Evolutionary conservation across 2,329 filamentous ascomycete species (phyloP).

Genomic region (Colletotrichum salicis): DNA sequence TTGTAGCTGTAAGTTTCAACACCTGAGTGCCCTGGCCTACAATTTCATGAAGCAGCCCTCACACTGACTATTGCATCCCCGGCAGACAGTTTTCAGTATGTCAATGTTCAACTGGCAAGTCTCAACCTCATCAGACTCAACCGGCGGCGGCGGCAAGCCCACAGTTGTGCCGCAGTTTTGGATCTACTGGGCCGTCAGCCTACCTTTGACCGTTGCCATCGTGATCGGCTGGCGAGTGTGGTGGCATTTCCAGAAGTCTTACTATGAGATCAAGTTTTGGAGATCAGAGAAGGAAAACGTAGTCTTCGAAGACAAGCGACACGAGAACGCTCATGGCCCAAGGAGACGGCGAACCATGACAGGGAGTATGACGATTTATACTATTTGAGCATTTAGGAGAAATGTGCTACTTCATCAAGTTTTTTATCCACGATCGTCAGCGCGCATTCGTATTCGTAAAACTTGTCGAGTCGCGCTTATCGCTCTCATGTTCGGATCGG

Average conservation of each 20-base stretch:
- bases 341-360: no score
- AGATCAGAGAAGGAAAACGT: background rate
- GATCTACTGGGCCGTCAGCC: background rate
- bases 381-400: background rate
- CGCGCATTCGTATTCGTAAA: no score
- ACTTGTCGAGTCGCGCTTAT: background rate
- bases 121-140: background rate
- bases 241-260: background rate
- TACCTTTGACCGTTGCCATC: background rate
- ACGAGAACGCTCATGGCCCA: no score
- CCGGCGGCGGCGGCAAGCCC: background rate
- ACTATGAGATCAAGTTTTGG: background rate
- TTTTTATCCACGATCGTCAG: background rate
- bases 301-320: background rate
- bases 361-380: background rate
- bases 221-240: background rate
- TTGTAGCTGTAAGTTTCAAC: background rate
- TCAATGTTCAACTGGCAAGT: background rate
- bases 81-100: constrained; percentile 1
- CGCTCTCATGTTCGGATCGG: background rate
- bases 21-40: background rate
- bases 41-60: background rate
- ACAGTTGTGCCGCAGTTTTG: background rate
- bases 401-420: background rate
- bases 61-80: background rate